Evolutionary conservation across 257 asterid species (phyloP), one percentile per base, ranked within the genome.

Genomic region (Craterostigma plantagineum): DNA sequence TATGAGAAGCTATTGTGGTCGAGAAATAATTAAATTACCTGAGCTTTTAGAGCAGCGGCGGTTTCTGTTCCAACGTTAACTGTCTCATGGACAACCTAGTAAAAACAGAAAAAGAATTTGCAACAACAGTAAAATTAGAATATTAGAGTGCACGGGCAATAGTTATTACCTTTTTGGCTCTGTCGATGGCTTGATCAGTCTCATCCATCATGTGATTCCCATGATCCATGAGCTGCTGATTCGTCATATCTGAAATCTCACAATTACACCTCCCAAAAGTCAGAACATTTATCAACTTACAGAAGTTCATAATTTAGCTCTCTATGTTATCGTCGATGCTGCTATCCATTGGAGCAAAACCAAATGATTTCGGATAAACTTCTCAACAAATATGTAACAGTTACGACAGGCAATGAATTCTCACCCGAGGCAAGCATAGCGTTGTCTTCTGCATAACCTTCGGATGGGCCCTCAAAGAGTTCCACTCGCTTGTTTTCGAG

Each of bases 171-270:
- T 90, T 77, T 66, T 75, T 61, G 14, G 98, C 80, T 58, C 98
- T 63, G 59, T 90, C 91, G 56, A 90, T 83, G 49, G 70, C 77
- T 64, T 83, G 87, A 63, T 90, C 95, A 40, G 95, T 83, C 69
- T 90, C 92, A 62, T 79, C 85, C 94, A 83, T 83, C 94, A 68
- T 79, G 43, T n/a, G n/a, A n/a, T n/a, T n/a, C n/a, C n/a, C n/a
- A n/a, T n/a, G n/a, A n/a, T n/a, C n/a, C n/a, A n/a, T n/a, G n/a
- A n/a, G n/a, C n/a, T n/a, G n/a, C n/a, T n/a, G n/a, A n/a, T n/a
- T n/a, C n/a, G n/a, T n/a, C n/a, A n/a, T n/a, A n/a, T n/a, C n/a
- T n/a, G n/a, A n/a, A n/a, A n/a, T n/a, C n/a, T n/a, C n/a, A n/a
- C n/a, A n/a, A n/a, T n/a, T n/a, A n/a, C n/a, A n/a, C n/a, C n/a